Conservation (phyloP, 2,329 filamentous ascomycete species). For the Aspergillus sp. region DNA sequence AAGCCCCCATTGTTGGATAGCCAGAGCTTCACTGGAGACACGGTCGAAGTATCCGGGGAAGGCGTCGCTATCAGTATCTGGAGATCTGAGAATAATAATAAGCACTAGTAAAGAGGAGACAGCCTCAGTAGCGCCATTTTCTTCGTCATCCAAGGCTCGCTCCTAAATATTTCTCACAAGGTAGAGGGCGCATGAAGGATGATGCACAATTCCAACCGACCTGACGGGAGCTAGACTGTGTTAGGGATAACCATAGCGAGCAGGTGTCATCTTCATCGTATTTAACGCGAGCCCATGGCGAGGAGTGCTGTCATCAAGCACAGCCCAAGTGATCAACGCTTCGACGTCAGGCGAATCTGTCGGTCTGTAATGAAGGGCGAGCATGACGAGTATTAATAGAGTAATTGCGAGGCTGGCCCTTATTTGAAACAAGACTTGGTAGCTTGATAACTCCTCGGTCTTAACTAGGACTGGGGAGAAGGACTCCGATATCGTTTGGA, state of each 20-base stretch:
- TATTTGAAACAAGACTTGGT: background rate
- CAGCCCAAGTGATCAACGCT: background rate
- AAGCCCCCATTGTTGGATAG: too few relatives aligned
- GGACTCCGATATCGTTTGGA: slow-evolving; percentile 10
- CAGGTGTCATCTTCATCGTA: background rate
- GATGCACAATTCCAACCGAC: background rate
- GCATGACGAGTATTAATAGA: slow-evolving; percentile 3
- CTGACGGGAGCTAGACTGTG: background rate
- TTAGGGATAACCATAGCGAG: background rate
- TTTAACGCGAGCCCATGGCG: background rate
- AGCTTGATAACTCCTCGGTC: background rate
- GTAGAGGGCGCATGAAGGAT: background rate
- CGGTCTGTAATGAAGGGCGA: background rate
- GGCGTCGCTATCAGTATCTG: too few relatives aligned
- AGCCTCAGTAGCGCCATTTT: background rate
- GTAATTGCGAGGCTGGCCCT: background rate
- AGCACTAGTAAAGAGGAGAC: background rate
- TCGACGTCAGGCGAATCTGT: background rate
- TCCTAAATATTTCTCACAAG: background rate
- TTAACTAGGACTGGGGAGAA: background rate
- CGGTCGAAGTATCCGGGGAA: too few relatives aligned
- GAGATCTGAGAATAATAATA: background rate
- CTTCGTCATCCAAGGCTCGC: background rate
- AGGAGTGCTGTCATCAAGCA: background rate
- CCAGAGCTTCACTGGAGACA: too few relatives aligned